These are phyloP conservation scores for Halteria grandinella DNA, from an alignment of 73 alveolate species.

Conservation along the genomic window DNA sequence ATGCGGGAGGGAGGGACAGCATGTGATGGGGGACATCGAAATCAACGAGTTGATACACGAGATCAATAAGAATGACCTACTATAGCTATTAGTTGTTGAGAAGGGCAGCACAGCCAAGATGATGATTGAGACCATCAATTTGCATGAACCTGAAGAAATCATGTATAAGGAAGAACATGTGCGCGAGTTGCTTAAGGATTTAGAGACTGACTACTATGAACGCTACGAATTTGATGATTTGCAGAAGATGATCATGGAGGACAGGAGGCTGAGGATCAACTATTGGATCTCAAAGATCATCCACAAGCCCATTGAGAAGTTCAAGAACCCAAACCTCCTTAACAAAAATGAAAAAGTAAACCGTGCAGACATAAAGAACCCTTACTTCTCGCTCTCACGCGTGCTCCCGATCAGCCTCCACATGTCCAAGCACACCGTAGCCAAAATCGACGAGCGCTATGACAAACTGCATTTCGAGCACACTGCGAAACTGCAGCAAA, in stretches of 20 bases:
- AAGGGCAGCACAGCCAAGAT: conserved; percentile 96
- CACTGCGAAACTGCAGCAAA: conserved; percentile 74
- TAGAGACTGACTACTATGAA: conserved; percentile 94
- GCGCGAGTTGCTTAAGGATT: conserved; percentile 73
- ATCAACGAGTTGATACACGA: conserved; percentile 86
- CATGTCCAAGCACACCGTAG: conserved; percentile 62
- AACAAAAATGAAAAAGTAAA: conserved; percentile 84
- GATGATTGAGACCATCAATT: conserved; percentile 87
- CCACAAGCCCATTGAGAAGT: conserved; percentile 91
- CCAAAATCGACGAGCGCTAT: conserved; percentile 46
- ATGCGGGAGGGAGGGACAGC: conserved; percentile 94
- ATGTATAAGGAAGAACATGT: conserved; percentile 86
- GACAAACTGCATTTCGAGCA: conserved; percentile 69
- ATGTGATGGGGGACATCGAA: conserved; percentile 91
- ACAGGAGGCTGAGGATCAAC: conserved; percentile 94
- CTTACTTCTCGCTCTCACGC: conserved; percentile 87
- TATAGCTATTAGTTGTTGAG: conserved; percentile 84
- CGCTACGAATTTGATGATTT: conserved; percentile 90
- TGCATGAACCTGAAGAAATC: conserved; percentile 90
- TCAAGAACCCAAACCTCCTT: conserved; percentile 90
- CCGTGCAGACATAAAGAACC: conserved; percentile 86
- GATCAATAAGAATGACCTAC: conserved; percentile 89
- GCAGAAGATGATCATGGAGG: conserved; percentile 91
- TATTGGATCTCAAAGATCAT: conserved; percentile 95
- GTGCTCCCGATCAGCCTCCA: conserved; percentile 80